Evolutionary conservation across 768 basidiomycete species (phyloP).

Genomic region (Dacryopinax primogenitus): DNA sequence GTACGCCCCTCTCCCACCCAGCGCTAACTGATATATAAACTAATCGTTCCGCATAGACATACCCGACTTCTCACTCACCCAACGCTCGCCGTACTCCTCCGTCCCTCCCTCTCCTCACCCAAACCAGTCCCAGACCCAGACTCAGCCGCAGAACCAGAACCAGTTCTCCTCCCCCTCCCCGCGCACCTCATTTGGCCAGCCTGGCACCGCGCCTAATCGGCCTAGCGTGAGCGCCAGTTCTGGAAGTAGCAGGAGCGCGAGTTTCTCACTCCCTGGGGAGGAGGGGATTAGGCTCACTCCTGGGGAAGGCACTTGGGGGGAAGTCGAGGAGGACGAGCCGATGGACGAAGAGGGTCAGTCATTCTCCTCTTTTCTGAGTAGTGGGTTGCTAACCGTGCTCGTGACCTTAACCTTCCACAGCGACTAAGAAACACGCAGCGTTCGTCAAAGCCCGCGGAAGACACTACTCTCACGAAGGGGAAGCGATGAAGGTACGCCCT

Average conservation of each 20-base stretch:
- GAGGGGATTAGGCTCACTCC: slow-evolving; percentile 40
- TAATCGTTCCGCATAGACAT: slow-evolving; percentile 48
- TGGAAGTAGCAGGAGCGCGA: slow-evolving; percentile 59
- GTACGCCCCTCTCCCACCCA: slow-evolving; percentile 34
- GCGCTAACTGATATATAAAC: not conserved
- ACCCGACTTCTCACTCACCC: slow-evolving; percentile 53
- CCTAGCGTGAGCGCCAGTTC: slow-evolving; percentile 16
- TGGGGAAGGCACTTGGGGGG: slow-evolving; percentile 36
- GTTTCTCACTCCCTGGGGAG: slow-evolving; percentile 66
- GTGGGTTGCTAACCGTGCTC: slow-evolving; percentile 9
- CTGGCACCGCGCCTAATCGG: slow-evolving; percentile 1
- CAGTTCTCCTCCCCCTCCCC: slow-evolving; percentile 7
- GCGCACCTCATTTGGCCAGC: slow-evolving; percentile 13
- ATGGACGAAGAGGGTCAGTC: slow-evolving; percentile 78
- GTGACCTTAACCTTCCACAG: slow-evolving; percentile 30
- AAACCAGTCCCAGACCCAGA: slow-evolving; percentile 28
- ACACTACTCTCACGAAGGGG: slow-evolving; percentile 83
- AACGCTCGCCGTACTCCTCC: slow-evolving; percentile 31
- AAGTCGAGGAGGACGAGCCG: slow-evolving; percentile 58
- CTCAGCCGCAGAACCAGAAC: slow-evolving; percentile 26
- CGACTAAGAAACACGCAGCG: slow-evolving; percentile 67
- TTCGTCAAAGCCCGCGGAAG: slow-evolving; percentile 69
- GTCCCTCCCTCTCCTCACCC: slow-evolving; percentile 23
- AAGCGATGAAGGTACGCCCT: slow-evolving; percentile 70
- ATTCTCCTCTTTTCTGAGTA: not conserved